Evolutionary conservation across 139 green algal species (phyloP).

Genomic region (Tetraselmis chui): DNA sequence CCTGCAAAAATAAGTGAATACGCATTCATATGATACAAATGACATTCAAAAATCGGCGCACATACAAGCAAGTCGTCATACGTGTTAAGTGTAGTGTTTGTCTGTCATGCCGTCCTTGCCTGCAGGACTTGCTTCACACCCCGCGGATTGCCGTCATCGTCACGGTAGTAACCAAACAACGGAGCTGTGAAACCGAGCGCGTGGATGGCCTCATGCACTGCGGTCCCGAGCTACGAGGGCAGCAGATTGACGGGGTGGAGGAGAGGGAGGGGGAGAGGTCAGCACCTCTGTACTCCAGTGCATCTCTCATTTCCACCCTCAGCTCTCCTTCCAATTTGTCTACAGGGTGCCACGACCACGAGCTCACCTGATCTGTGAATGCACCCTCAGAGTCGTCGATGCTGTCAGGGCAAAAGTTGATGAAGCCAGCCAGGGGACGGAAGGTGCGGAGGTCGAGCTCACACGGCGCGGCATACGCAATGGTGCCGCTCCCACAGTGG

Average conservation of each 20-base stretch:
- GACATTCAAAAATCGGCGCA: too few species aligned
- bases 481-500: conserved; percentile 27
- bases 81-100: too few species aligned
- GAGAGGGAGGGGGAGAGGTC: too few species aligned
- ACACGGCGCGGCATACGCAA: conserved; percentile 36
- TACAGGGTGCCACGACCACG: too few species aligned
- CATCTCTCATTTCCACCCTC: too few species aligned
- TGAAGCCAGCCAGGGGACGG: conserved; percentile 27
- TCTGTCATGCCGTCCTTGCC: too few species aligned
- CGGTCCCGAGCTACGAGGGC: neutral
- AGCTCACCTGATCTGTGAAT: neutral
- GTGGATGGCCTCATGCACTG: conserved; percentile 13
- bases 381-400: neutral
- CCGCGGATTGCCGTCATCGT: conserved; percentile 18
- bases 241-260: too few species aligned
- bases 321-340: too few species aligned
- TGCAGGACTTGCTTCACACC: neutral
- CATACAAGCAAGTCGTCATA: too few species aligned
- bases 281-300: too few species aligned
- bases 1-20: too few species aligned
- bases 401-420: conserved; percentile 34
- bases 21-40: too few species aligned
- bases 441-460: conserved; percentile 32
- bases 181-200: conserved; percentile 33
- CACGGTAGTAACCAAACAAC: conserved; percentile 30